Conservation (phyloP, 495 filamentous ascomycete species). For the Talaromyces wortmannii region DNA sequence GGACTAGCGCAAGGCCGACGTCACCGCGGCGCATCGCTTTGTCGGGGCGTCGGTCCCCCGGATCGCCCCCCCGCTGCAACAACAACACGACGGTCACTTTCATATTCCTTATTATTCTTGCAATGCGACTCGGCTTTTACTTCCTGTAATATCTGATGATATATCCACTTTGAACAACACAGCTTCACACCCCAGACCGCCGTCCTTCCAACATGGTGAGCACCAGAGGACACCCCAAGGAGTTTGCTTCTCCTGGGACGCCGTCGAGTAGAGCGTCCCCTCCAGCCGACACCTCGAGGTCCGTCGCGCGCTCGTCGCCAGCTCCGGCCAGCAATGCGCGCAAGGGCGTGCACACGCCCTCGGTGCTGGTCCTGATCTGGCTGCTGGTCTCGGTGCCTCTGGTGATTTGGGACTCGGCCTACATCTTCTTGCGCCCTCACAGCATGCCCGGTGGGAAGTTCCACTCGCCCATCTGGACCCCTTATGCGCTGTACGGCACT, state of each 20-base stretch:
- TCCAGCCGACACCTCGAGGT: conserved; percentile 4
- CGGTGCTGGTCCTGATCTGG: conserved; percentile 62
- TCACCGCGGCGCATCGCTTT: neutral
- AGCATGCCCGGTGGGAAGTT: conserved; percentile 74
- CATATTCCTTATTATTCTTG: no score
- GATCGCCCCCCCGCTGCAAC: neutral
- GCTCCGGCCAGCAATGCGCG: conserved; percentile 21
- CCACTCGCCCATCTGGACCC: conserved; percentile 69
- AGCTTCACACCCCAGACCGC: neutral
- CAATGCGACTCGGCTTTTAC: no score
- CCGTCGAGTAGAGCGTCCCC: neutral
- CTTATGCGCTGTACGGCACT: conserved; percentile 74
- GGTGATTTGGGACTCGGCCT: conserved; percentile 76
- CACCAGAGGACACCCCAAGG: conserved; percentile 42
- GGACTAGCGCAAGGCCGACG: neutral
- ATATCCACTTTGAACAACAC: neutral
- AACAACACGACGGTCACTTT: no score
- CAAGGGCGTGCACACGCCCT: conserved; percentile 61
- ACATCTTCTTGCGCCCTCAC: conserved; percentile 75
- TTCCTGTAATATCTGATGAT: neutral
- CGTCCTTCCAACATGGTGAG: conserved; percentile 34
- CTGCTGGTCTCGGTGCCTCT: conserved; percentile 71
- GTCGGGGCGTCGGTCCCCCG: neutral
- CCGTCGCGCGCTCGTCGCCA: conserved; percentile 14
- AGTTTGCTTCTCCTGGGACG: conserved; percentile 32